Evolutionary conservation across 208 protist genomes (phyloP).

Genomic region (Wallacemonas sp.): DNA sequence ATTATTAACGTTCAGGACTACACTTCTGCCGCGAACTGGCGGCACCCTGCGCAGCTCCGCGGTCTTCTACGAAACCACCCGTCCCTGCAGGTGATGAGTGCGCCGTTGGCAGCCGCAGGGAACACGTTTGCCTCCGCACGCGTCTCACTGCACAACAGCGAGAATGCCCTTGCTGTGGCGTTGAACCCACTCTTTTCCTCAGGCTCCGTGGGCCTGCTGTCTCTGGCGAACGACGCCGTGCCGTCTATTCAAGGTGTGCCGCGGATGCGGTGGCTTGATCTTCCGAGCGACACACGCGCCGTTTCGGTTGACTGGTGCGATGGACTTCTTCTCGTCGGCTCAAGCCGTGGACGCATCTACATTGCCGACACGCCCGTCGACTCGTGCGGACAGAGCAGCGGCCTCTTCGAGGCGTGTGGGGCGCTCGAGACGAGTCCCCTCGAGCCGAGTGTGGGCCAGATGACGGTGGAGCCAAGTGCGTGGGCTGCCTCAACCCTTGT

Average conservation of each 20-base stretch:
- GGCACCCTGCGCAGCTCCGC: constrained; percentile 70
- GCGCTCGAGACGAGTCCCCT: constrained; percentile 28
- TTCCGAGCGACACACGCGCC: constrained; percentile 30
- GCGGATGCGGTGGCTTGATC: constrained; percentile 73
- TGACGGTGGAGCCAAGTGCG: constrained; percentile 51
- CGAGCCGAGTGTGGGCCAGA: constrained; percentile 43
- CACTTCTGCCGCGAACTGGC: constrained; percentile 63
- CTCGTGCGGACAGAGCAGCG: constrained; percentile 28
- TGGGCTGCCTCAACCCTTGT: constrained; percentile 63
- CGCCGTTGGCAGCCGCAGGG: constrained; percentile 35
- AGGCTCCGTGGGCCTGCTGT: constrained; percentile 63
- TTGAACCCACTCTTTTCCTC: constrained; percentile 51
- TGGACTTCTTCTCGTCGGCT: constrained; percentile 55
- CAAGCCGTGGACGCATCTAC: constrained; percentile 67
- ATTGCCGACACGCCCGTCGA: constrained; percentile 33
- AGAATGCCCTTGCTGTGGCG: constrained; percentile 58
- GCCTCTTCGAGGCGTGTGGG: constrained; percentile 20
- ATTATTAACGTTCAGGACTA: constrained; percentile 66
- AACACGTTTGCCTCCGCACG: constrained; percentile 57
- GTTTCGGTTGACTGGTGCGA: constrained; percentile 69
- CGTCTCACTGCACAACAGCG: constrained; percentile 57
- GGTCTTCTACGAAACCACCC: constrained; percentile 77
- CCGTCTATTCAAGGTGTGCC: constrained; percentile 37
- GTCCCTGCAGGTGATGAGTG: constrained; percentile 48
- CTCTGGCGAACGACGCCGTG: constrained; percentile 18